Evolutionary conservation across 345 rosid genomes (phyloP).

Genomic region (Leavenworthia alabamica): DNA sequence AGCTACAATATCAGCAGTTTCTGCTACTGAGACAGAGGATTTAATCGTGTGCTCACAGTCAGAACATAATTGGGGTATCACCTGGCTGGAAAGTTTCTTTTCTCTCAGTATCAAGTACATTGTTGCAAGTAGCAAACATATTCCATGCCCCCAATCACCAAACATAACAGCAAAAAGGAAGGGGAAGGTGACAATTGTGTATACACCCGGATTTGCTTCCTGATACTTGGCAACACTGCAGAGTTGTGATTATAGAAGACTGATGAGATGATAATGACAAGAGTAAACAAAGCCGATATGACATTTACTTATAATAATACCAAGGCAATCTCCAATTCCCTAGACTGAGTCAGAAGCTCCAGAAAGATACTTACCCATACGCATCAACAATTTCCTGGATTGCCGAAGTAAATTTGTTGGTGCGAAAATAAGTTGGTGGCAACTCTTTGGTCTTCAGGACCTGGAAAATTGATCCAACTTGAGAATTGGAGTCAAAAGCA

Average conservation of each 20-base stretch:
- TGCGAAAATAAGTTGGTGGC: slow-evolving; percentile 88
- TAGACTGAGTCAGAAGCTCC: neutral
- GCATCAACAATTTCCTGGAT: slow-evolving; percentile 97
- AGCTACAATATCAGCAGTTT: slow-evolving; percentile 36
- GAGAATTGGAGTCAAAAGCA: slow-evolving; percentile 85
- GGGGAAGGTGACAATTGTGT: slow-evolving; percentile 85
- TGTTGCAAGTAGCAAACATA: slow-evolving; percentile 79
- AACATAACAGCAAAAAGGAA: slow-evolving; percentile 99
- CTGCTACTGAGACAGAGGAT: neutral
- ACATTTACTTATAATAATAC: neutral
- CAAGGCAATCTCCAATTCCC: neutral
- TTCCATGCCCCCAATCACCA: slow-evolving; percentile 99
- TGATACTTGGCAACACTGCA: slow-evolving; percentile 91
- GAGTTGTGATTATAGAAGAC: neutral
- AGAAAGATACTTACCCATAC: slow-evolving; percentile 67
- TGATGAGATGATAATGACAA: slow-evolving; percentile 3
- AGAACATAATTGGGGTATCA: slow-evolving; percentile 25
- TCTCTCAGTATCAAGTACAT: slow-evolving; percentile 58
- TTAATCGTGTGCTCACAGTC: neutral
- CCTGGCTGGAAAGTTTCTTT: slow-evolving; percentile 94
- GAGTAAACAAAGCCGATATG: neutral
- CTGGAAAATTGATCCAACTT: slow-evolving; percentile 87
- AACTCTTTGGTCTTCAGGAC: slow-evolving; percentile 75
- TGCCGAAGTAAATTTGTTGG: slow-evolving; percentile 83
- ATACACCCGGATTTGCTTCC: slow-evolving; percentile 91